These are phyloP conservation scores for Tilletia walkeri DNA, from an alignment of 1,284 basidiomycete genomes.

Conservation along the genomic window DNA sequence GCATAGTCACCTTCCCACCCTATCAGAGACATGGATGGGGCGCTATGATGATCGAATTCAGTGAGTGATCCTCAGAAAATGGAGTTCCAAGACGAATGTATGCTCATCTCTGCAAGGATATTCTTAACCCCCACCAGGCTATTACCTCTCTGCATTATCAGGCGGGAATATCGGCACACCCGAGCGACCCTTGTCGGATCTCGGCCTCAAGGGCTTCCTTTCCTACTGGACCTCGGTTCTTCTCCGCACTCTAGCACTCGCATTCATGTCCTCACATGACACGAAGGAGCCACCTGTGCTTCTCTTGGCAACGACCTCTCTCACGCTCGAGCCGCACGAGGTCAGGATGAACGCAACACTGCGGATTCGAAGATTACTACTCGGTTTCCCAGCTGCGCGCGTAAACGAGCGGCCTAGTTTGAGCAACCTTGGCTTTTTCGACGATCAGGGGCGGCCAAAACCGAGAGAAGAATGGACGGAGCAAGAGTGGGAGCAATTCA, in stretches of 20 bases:
- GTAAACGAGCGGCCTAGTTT: constrained; percentile 13
- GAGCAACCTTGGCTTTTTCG: background rate
- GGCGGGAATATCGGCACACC: constrained; percentile 79
- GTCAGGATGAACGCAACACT: constrained; percentile 24
- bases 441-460: constrained; percentile 11
- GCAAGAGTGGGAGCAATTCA: constrained; percentile 13
- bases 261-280: constrained; percentile 39
- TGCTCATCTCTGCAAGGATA: background rate
- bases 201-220: constrained; percentile 85
- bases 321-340: constrained; percentile 11
- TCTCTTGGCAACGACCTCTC: constrained; percentile 17
- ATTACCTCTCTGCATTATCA: constrained; percentile 78
- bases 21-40: constrained; percentile 87
- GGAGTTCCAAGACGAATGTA: background rate
- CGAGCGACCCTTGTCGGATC: constrained; percentile 87
- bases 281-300: constrained; percentile 10
- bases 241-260: constrained; percentile 73
- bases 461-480: constrained; percentile 11
- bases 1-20: constrained; percentile 91
- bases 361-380: constrained; percentile 21
- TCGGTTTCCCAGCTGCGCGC: constrained; percentile 20
- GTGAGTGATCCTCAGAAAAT: constrained; percentile 58
- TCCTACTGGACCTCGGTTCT: constrained; percentile 86
- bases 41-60: constrained; percentile 96
- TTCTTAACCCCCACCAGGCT: constrained; percentile 63